Evolutionary conservation across 441 rosid genomes (phyloP).

Genomic region (Gossypium trilobum): DNA sequence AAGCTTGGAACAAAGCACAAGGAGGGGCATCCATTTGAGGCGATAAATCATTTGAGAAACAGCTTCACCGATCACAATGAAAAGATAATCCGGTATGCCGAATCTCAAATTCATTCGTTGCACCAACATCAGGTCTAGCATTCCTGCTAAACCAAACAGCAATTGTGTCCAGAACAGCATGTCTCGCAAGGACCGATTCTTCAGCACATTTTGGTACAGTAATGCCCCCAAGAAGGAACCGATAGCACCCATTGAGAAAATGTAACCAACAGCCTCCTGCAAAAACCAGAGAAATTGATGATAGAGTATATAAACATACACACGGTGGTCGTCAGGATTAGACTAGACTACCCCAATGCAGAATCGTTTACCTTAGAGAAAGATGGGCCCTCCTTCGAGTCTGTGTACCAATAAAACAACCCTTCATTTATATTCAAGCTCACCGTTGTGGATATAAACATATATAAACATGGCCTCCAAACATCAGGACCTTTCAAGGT

Average conservation of each 20-base stretch:
- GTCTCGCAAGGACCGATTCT: slow-evolving; percentile 57
- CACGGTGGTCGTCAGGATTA: background rate
- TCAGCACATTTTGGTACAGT: slow-evolving; percentile 61
- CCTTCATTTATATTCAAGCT: slow-evolving; percentile 81
- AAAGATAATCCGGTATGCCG: slow-evolving; percentile 71
- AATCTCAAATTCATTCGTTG: slow-evolving; percentile 58
- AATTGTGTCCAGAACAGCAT: slow-evolving; percentile 78
- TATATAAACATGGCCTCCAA: slow-evolving; percentile 88
- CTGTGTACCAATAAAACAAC: slow-evolving; percentile 86
- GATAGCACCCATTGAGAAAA: slow-evolving; percentile 66
- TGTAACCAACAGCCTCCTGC: slow-evolving; percentile 84
- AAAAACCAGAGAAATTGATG: background rate
- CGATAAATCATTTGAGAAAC: slow-evolving; percentile 55
- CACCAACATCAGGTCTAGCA: slow-evolving; percentile 80
- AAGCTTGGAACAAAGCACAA: slow-evolving; percentile 84
- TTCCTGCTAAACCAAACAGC: slow-evolving; percentile 70
- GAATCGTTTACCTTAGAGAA: slow-evolving; percentile 64
- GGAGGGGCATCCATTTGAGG: slow-evolving; percentile 95
- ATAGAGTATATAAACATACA: background rate
- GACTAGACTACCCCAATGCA: background rate
- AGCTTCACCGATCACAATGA: slow-evolving; percentile 65
- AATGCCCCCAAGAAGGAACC: slow-evolving; percentile 75
- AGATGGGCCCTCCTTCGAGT: slow-evolving; percentile 64
- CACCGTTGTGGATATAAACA: slow-evolving; percentile 69
- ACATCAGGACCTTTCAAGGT: slow-evolving; percentile 66